Conservation (phyloP, 2,329 filamentous ascomycete species). For the Claviceps monticola region DNA sequence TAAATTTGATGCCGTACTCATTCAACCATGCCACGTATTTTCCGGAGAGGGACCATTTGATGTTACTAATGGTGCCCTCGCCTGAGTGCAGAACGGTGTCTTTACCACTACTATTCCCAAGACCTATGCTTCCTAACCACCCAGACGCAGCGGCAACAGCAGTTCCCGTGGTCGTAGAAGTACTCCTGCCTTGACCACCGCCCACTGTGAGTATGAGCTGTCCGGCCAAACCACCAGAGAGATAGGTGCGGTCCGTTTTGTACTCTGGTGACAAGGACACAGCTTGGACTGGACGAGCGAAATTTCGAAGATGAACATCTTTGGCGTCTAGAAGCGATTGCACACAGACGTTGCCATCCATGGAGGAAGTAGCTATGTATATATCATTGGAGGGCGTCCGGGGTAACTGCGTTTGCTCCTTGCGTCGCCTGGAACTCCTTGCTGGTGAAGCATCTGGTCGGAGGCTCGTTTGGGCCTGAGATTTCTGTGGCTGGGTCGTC, state of each 20-base stretch:
- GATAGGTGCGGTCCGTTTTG: slow-evolving; percentile 73
- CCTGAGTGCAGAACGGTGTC: slow-evolving; percentile 83
- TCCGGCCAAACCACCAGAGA: slow-evolving; percentile 82
- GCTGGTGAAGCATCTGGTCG: slow-evolving; percentile 29
- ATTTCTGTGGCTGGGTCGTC: slow-evolving; percentile 22
- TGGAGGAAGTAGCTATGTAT: slow-evolving; percentile 82
- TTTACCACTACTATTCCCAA: slow-evolving; percentile 64
- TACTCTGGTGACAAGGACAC: slow-evolving; percentile 93
- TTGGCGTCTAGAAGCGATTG: slow-evolving; percentile 75
- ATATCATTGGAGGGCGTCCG: slow-evolving; percentile 79
- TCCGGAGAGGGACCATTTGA: slow-evolving; percentile 89
- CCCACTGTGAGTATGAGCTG: slow-evolving; percentile 77
- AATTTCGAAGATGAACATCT: slow-evolving; percentile 85
- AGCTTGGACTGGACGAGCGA: slow-evolving; percentile 80
- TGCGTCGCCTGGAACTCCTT: slow-evolving; percentile 35
- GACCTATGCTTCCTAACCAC: slow-evolving; percentile 80
- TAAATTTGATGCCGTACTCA: slow-evolving; percentile 94
- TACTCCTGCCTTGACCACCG: slow-evolving; percentile 65
- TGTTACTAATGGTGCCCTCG: slow-evolving; percentile 78
- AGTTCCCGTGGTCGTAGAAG: slow-evolving; percentile 75
- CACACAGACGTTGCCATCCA: slow-evolving; percentile 91
- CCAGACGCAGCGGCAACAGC: slow-evolving; percentile 72
- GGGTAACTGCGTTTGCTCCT: slow-evolving; percentile 44
- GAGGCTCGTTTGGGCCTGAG: slow-evolving; percentile 17
- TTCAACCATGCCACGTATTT: slow-evolving; percentile 93